phyloP scores from a whole-genome alignment of 306 rosid species.

The Urtica urens region DNA sequence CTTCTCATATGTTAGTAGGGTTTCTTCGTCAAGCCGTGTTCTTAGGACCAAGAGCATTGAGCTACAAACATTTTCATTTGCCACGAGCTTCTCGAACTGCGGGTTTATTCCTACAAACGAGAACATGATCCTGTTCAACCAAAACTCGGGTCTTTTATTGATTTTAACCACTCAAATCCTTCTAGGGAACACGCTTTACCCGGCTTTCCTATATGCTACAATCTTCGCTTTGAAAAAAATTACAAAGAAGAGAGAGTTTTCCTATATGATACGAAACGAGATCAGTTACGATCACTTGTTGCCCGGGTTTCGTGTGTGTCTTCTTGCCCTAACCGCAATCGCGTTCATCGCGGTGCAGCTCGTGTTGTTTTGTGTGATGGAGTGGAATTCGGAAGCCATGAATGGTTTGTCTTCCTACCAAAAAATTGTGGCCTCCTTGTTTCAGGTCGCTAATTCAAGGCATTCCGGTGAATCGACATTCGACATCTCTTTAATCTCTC shows the following conservation, averaged over 20 bases:
- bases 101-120: constrained; percentile 79
- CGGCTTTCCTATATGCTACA: constrained; percentile 29
- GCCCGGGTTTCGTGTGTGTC: constrained; percentile 25
- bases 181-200: constrained; percentile 55
- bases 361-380: constrained; percentile 41
- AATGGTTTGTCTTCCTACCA: constrained; percentile 39
- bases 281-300: constrained; percentile 38
- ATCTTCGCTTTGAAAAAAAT: constrained; percentile 30
- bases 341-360: constrained; percentile 33
- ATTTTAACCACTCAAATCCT: constrained; percentile 29
- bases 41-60: constrained; percentile 25
- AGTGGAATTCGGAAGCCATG: constrained; percentile 48
- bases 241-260: constrained; percentile 29
- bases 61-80: constrained; percentile 38
- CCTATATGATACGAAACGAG: constrained; percentile 30
- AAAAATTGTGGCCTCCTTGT: constrained; percentile 39
- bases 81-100: constrained; percentile 41
- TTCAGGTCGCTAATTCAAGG: constrained; percentile 42
- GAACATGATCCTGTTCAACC: constrained; percentile 58
- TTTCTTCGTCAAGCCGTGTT: constrained; percentile 29
- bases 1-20: constrained; percentile 16
- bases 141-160: constrained; percentile 54
- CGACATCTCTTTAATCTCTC: constrained; percentile 49
- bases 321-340: constrained; percentile 26
- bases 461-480: constrained; percentile 56